A percentile compares a stretch with the other conserved stretches of the same genome.
Conservation (phyloP, 2,329 filamentous ascomycete species). For the Trichocomaceae sp. region DNA sequence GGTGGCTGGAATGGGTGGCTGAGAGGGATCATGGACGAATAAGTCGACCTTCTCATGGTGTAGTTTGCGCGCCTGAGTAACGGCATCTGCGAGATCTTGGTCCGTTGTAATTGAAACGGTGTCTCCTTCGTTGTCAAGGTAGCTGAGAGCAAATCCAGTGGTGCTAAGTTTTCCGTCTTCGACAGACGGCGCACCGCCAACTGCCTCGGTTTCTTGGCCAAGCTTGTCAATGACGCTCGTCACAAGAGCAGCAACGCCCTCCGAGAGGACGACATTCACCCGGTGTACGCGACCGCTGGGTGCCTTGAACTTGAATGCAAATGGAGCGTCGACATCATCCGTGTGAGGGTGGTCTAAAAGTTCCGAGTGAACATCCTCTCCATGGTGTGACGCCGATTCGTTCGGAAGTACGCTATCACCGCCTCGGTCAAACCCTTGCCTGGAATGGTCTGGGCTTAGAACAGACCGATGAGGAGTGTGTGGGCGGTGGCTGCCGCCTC, state of each 20-base stretch:
- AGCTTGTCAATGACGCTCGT: constrained; percentile 74
- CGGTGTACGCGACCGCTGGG: constrained; percentile 91
- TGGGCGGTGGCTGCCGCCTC: constrained; percentile 71
- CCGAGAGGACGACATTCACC: constrained; percentile 72
- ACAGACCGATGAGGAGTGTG: constrained; percentile 65
- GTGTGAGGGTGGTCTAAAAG: constrained; percentile 50
- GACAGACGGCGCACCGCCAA: constrained; percentile 72
- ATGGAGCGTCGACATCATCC: constrained; percentile 61
- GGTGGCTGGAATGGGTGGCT: constrained; percentile 67
- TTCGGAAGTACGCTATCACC: constrained; percentile 85
- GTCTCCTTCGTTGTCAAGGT: constrained; percentile 94
- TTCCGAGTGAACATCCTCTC: constrained; percentile 67
- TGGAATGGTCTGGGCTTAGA: constrained; percentile 70
- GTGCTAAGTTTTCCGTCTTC: constrained; percentile 71
- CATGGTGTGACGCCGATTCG: constrained; percentile 90
- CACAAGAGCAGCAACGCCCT: constrained; percentile 75
- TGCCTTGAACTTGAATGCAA: constrained; percentile 98
- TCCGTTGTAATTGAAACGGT: constrained; percentile 95
- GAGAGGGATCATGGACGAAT: constrained; percentile 88
- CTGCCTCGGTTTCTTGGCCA: constrained; percentile 69
- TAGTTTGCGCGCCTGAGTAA: constrained; percentile 70
- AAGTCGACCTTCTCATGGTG: constrained; percentile 90
- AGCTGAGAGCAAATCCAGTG: constrained; percentile 84
- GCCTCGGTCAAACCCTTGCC: constrained; percentile 58
- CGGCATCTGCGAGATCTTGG: constrained; percentile 83